phyloP scores from a whole-genome alignment of 441 rosid genomes.

The Raphanus hybrid region DNA sequence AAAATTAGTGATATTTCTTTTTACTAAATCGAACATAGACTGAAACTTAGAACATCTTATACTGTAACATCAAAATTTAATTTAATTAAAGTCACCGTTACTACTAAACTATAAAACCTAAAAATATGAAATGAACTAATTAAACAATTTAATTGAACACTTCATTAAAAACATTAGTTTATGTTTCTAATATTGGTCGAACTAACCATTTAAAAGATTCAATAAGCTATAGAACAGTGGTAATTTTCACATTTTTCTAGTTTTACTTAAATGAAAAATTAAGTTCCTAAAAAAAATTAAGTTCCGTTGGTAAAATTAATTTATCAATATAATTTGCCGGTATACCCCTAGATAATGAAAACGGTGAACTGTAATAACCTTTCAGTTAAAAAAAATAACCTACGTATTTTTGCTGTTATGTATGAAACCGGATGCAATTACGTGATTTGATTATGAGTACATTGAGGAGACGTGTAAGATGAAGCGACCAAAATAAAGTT shows the following conservation, averaged over 20 bases:
- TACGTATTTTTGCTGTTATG: neutral
- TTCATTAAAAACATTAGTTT: neutral
- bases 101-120: neutral
- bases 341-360: neutral
- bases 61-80: neutral
- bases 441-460: constrained; percentile 33
- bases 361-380: constrained; percentile 13
- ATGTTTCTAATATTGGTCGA: neutral
- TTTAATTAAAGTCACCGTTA: neutral
- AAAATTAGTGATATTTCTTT: neutral
- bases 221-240: neutral
- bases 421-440: constrained; percentile 14
- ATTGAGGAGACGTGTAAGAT: constrained; percentile 42
- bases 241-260: neutral
- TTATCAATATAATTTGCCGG: neutral
- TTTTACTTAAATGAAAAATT: neutral
- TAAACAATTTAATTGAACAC: neutral
- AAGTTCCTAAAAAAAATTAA: neutral
- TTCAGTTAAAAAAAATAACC: neutral
- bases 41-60: neutral
- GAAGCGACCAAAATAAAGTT: constrained; percentile 25
- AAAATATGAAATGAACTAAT: neutral
- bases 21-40: neutral
- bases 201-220: neutral
- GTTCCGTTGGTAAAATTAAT: neutral